Conservation (phyloP, 1,284 basidiomycete species). For the Peniophora sp. region DNA sequence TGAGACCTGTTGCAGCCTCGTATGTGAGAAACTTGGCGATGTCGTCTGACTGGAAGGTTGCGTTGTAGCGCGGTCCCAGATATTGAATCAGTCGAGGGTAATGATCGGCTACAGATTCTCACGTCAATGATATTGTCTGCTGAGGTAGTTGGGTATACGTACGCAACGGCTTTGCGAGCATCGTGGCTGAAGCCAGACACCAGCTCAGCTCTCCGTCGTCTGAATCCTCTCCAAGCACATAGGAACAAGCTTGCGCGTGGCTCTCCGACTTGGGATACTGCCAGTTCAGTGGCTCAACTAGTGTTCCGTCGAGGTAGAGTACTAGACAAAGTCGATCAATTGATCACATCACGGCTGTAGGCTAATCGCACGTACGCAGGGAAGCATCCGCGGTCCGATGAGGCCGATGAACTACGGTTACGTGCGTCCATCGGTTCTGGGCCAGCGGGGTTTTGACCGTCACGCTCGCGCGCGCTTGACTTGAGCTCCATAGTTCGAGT, state of each 20-base stretch:
- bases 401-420: slow-evolving; percentile 57
- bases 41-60: slow-evolving; percentile 56
- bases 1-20: slow-evolving; percentile 68
- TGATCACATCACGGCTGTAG: too few relatives aligned
- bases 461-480: slow-evolving; percentile 28
- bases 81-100: slow-evolving; percentile 65
- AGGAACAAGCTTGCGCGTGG: slow-evolving; percentile 27
- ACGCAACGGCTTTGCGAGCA: slow-evolving; percentile 58
- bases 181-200: slow-evolving; percentile 61
- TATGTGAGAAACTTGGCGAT: slow-evolving; percentile 71
- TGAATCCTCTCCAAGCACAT: slow-evolving; percentile 46
- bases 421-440: slow-evolving; percentile 60
- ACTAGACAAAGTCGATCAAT: too few relatives aligned
- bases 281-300: slow-evolving; percentile 54
- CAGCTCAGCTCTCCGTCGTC: slow-evolving; percentile 43
- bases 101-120: slow-evolving; percentile 41
- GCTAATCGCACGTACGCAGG: slow-evolving; percentile 55
- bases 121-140: background rate
- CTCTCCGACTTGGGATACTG: slow-evolving; percentile 48
- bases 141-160: slow-evolving; percentile 9
- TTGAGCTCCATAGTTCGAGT: slow-evolving; percentile 41
- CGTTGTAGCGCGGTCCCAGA: slow-evolving; percentile 66
- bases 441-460: slow-evolving; percentile 39
- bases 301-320: slow-evolving; percentile 62
- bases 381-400: slow-evolving; percentile 45